These are phyloP conservation scores for Paecilomyces sp. DNA, from an alignment of 2,329 filamentous ascomycete species.

Conservation along the genomic window DNA sequence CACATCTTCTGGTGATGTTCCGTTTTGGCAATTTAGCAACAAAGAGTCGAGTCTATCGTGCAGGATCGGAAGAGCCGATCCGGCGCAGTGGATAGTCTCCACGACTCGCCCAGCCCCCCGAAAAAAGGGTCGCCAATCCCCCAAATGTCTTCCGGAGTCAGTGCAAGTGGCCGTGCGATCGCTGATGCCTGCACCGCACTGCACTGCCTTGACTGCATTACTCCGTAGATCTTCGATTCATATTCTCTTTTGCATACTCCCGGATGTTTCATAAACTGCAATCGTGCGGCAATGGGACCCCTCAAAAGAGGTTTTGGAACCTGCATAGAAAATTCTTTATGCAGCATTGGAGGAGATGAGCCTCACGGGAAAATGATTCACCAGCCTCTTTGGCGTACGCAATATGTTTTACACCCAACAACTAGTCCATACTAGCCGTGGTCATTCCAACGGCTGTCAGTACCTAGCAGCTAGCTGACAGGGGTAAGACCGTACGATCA, in stretches of 20 bases:
- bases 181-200: background rate
- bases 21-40: background rate
- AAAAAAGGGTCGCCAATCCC: background rate
- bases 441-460: background rate
- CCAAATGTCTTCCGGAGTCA: background rate
- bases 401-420: background rate
- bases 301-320: background rate
- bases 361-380: background rate
- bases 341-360: background rate
- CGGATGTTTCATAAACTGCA: background rate
- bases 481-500: background rate
- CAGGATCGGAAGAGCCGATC: background rate
- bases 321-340: background rate
- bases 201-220: background rate
- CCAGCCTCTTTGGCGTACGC: background rate
- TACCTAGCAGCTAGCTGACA: background rate
- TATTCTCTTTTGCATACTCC: background rate
- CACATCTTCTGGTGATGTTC: background rate
- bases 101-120: background rate
- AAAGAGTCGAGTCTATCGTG: background rate
- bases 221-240: background rate
- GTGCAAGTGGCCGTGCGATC: background rate
- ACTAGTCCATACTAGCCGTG: background rate
- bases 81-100: background rate
- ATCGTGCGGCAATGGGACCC: background rate